Evolutionary conservation across 805 yeast species (phyloP).

Genomic region (Cephaloascus fragrans): DNA sequence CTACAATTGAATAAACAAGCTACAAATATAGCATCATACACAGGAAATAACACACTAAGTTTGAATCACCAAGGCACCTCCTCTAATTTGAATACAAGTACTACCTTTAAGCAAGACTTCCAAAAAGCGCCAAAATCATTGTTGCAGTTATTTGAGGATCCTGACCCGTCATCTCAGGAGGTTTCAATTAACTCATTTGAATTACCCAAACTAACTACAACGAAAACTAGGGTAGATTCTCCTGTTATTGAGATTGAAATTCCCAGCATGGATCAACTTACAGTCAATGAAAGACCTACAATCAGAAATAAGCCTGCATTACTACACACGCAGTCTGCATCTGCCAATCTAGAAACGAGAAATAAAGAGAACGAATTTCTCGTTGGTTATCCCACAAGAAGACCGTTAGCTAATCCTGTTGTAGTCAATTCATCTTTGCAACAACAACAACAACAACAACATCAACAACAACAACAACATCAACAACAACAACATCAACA

Average conservation of each 20-base stretch:
- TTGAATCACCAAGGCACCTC: background rate
- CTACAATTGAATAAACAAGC: background rate
- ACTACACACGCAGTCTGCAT: conserved; percentile 32
- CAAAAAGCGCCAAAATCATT: conserved; percentile 76
- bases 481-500: conserved; percentile 18
- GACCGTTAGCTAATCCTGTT: background rate
- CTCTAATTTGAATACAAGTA: conserved; percentile 19
- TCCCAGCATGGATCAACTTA: conserved; percentile 47
- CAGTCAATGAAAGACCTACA: conserved; percentile 9
- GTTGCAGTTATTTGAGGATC: conserved; percentile 56
- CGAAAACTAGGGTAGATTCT: conserved; percentile 31
- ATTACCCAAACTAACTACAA: background rate
- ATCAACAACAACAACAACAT: conserved; percentile 25
- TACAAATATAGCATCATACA: background rate
- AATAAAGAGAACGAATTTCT: conserved; percentile 7
- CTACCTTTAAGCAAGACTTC: no score
- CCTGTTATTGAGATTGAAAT: conserved; percentile 60
- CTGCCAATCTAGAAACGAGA: conserved; percentile 25
- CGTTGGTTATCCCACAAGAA: conserved; percentile 1
- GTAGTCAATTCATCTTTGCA: no score
- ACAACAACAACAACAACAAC: conserved; percentile 30
- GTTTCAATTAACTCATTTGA: background rate
- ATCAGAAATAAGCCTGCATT: conserved; percentile 27
- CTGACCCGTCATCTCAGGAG: conserved; percentile 9
- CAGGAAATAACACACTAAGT: background rate